Evolutionary conservation across 2,329 filamentous ascomycete species (phyloP), one percentile per base, ranked within the genome.

Genomic region (Apiospora hydei): DNA sequence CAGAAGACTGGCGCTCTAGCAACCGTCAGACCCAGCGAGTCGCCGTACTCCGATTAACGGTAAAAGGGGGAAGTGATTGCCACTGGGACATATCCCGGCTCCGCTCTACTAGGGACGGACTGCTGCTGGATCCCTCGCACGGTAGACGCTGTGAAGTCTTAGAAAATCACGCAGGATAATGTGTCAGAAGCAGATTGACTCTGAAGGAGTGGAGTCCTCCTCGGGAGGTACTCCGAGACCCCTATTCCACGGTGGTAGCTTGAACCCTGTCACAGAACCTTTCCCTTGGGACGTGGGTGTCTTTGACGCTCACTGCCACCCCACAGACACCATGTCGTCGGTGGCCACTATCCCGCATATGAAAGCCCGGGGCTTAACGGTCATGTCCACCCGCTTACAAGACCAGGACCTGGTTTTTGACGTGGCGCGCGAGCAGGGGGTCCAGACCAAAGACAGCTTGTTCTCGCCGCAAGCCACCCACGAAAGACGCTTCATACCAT

Each of bases 291-390:
- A 92, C 71, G 81, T 91, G 44, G 91, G 91, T 68, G 85, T 94
- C 73, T 93, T 88, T 79, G 94, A 96, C 79, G 93, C 94, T 30
- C 94, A 96, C 84, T 96, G 94, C 81, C 94, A 96, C 80, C 93
- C 93, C 4, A 96, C 93, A 41, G 93, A 96, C 81, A 94, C 91
- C 26, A 91, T 94, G 88, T 82, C 86, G 57, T 89, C 87, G 24
- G 82, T 93, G 68, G 76, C 84, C 14, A 81, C 80, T 16, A 90
- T 96, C 53, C 83, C 88, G 14, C 76, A 76, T 14, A 95, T 96
- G 93, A 89, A 88, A 73, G 87, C 92, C 30, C 86, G 88, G 34
- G 85, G 85, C 14, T 82, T 96, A 69, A 92, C 92, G 2, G 87
- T 94, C 73, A 96, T 96, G 94, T 89, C 92, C 43, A 96, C 94